Conservation (phyloP, 805 yeast species). For the Clavispora asparagi region DNA sequence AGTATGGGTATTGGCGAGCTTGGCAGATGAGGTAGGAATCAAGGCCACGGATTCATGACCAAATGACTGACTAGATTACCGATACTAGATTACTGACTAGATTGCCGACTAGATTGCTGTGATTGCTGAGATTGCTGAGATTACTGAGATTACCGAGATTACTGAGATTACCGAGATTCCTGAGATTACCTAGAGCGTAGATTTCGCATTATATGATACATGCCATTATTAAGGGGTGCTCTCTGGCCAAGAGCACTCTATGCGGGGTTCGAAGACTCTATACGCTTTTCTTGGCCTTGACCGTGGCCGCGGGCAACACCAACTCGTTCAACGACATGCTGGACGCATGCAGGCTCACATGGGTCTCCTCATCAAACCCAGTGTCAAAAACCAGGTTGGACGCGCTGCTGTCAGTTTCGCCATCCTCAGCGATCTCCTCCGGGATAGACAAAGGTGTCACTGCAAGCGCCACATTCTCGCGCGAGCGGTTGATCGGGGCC, state of each 20-base stretch:
- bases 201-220: background rate
- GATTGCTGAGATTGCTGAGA: too few species aligned
- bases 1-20: too few species aligned
- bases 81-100: too few species aligned
- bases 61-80: too few species aligned
- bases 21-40: too few species aligned
- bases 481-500: constrained; percentile 21
- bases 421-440: constrained; percentile 10
- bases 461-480: constrained; percentile 16
- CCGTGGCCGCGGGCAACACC: background rate
- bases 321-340: constrained; percentile 32
- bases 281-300: background rate
- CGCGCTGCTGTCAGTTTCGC: constrained; percentile 32
- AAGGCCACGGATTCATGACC: too few species aligned
- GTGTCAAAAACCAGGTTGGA: constrained; percentile 36
- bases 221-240: background rate
- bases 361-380: constrained; percentile 17
- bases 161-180: too few species aligned
- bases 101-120: too few species aligned
- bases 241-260: background rate
- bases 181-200: background rate
- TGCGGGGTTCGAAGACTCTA: background rate
- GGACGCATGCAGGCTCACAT: constrained; percentile 28
- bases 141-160: too few species aligned
- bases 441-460: constrained; percentile 1